Evolutionary conservation across 768 basidiomycete species (phyloP), one percentile per base, ranked within the genome.

Genomic region (Trichaptum fuscoviolaceum): DNA sequence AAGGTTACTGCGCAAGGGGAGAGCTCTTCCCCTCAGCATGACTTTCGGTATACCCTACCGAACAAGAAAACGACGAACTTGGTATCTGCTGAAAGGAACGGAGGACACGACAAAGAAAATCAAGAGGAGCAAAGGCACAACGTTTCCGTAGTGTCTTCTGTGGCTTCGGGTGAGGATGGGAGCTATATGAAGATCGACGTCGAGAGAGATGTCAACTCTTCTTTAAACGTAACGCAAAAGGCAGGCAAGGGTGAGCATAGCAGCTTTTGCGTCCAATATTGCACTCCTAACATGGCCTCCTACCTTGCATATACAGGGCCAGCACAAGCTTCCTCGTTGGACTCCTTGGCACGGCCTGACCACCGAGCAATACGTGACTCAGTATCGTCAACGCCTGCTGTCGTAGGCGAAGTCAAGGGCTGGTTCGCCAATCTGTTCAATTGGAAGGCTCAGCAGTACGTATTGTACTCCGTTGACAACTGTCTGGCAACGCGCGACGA

Each of bases 361-460:
- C 42, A 52, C 20, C 12, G 42, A 52, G 42, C 10, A 15, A 5
- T 52, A 12, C 42, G 42, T 12, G 42, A 52, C 42, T 52, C 42
- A 52, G 20, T 52, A 12, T 64, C 80, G 67, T 78, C 68, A 27
- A 75, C 73, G 67, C 74, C 67, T 25, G 90, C 90, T n/a, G 88
- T 86, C 10, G 89, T 91, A 17, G 89, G 89, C 66, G 92, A 93
- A 75, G 87, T 93, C 77, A 91, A 90, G 74, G 91, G 90, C 35
- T 97, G 96, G 96, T 96, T 99, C 77, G 92, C 93, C 24, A 96
- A 92, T 70, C 80, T 99, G 34, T 98, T 99, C 82, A 92, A 88
- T 76, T 97, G 94, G 92, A 95, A 92, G 73, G 81, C 83, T 35
- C 85, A 86, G 64, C 77, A 81, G 25, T 81, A 77, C 72, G 75